Base-by-base conservation (phyloP, 352 stramenopile species). In the Elongisporangium undulatum region DNA sequence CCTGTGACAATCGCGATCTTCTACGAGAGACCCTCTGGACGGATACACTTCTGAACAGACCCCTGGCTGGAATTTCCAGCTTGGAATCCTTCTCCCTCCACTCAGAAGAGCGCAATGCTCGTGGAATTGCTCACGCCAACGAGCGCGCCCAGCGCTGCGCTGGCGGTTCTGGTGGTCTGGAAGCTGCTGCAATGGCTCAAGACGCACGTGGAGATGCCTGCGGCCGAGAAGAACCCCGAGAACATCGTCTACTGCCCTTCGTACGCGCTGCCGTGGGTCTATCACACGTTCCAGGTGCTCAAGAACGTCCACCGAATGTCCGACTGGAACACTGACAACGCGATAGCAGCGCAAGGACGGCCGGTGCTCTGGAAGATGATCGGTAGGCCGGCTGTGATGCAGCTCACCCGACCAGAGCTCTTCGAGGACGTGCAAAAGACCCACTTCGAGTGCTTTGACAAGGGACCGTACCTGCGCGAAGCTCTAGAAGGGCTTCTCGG, bases 371-470 rank as follows among this genome's bases (percentile, higher is more conserved):
- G 77, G 4, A 69, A 69, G 38, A 64, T 78, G 21, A 70, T 78
- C 23, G 74, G 74, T 4, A 73, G 72, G 17, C 70, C 75, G 26
- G 64, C 73, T 51, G 71, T 74, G 61, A 68, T 82, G 62, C 67
- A 69, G 45, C 68, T 82, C 26, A 64, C 65, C 26, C 80, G 77
- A 49, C 66, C 61, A 10, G 61, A 63, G 15, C 54, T 65, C 38
- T 79, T 79, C 49, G 71, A 85, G 39, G 62, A 80, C 21, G 63
- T 85, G 19, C 54, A 79, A 24, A 79, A 77, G 61, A 60, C 48
- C 10, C 73, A 88, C 49, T 90, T 90, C 29, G 66, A 82, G 24
- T 77, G 67, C 45, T 93, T 91, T 53, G 66, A 70, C 41, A 93
- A 93, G 56, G 82, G 82, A 13, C 21, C 54, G 2, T 53, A 52